phyloP scores from a whole-genome alignment of 352 stramenopile genomes.

The Hyaloperonospora brassicae region DNA sequence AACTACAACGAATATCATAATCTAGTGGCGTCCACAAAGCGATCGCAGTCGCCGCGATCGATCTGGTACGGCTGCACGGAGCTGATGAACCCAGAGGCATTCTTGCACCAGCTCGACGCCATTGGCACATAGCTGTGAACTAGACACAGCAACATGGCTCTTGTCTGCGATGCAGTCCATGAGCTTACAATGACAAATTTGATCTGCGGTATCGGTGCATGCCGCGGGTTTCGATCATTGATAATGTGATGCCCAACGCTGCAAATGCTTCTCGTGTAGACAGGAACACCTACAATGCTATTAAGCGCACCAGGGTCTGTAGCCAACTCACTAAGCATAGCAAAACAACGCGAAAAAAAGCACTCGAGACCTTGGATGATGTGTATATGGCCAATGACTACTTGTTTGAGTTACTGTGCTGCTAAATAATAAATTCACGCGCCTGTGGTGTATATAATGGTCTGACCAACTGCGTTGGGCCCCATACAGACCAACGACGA shows the following conservation, averaged over 20 bases:
- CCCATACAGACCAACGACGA: too few species aligned
- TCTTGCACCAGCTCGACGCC: constrained; percentile 76
- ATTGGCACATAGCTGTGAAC: constrained; percentile 38
- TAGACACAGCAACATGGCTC: not conserved
- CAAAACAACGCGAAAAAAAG: too few species aligned
- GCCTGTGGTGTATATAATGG: not conserved
- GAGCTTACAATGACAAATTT: too few species aligned
- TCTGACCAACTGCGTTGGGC: not conserved
- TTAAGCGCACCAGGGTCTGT: too few species aligned
- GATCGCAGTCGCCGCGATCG: constrained; percentile 48
- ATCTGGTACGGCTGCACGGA: constrained; percentile 88
- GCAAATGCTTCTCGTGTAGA: too few species aligned
- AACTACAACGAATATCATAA: constrained; percentile 88
- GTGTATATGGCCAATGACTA: not conserved
- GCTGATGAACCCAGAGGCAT: constrained; percentile 82
- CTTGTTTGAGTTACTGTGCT: not conserved
- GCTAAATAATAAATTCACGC: constrained; percentile 10
- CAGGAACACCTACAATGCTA: too few species aligned
- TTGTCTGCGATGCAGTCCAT: too few species aligned
- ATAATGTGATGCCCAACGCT: too few species aligned
- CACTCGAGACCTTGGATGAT: not conserved
- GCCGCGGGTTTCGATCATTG: too few species aligned
- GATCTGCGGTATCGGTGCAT: too few species aligned
- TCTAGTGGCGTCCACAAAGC: constrained; percentile 74
- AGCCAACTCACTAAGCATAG: too few species aligned